phyloP scores from a whole-genome alignment of 805 yeast genomes.

The Candida gorgasii region DNA sequence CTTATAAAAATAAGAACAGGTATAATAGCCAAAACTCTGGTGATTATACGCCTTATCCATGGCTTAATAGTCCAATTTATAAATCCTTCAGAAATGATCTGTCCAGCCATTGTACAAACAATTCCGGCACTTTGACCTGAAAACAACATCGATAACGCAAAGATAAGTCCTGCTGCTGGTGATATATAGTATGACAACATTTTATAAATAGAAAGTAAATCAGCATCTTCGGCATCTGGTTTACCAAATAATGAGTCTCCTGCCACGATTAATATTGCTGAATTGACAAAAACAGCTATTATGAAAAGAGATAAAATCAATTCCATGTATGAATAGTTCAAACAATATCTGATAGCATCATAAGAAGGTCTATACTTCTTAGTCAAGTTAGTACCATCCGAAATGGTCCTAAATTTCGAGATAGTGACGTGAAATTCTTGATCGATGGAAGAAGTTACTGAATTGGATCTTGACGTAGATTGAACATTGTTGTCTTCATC shows the following conservation, averaged over 20 bases:
- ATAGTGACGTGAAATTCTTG: slow-evolving; percentile 17
- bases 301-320: slow-evolving; percentile 77
- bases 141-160: slow-evolving; percentile 47
- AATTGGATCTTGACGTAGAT: background rate
- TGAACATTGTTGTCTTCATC: slow-evolving; percentile 2
- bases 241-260: slow-evolving; percentile 42
- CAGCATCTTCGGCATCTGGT: slow-evolving; percentile 49
- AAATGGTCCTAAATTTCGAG: slow-evolving; percentile 18
- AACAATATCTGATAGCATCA: slow-evolving; percentile 75
- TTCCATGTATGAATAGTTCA: slow-evolving; percentile 81
- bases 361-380: slow-evolving; percentile 65
- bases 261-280: slow-evolving; percentile 62
- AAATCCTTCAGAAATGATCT: slow-evolving; percentile 47
- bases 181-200: slow-evolving; percentile 45
- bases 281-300: slow-evolving; percentile 89
- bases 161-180: slow-evolving; percentile 46
- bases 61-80: slow-evolving; percentile 46
- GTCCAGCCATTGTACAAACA: slow-evolving; percentile 52
- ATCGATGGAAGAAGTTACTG: slow-evolving; percentile 4
- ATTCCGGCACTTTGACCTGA: slow-evolving; percentile 51
- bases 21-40: slow-evolving; percentile 42
- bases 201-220: slow-evolving; percentile 44
- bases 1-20: slow-evolving; percentile 42
- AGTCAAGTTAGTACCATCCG: slow-evolving; percentile 15
- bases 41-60: slow-evolving; percentile 44